These are phyloP conservation scores for Colletotrichum costaricense DNA, from an alignment of 2,329 filamentous ascomycete species.

Conservation along the genomic window DNA sequence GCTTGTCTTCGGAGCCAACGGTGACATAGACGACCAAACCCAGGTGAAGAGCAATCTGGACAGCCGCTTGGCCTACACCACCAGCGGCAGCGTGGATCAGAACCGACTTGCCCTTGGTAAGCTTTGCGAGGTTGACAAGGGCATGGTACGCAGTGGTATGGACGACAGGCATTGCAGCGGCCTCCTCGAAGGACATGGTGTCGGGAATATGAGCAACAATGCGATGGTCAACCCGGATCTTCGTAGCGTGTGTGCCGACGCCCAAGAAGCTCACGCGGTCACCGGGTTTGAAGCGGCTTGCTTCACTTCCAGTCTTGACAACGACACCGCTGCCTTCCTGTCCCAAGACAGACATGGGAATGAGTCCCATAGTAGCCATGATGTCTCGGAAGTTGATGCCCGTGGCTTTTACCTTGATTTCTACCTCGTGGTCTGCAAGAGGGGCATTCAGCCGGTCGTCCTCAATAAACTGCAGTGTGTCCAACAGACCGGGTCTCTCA, in stretches of 20 bases:
- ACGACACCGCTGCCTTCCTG: constrained; percentile 43
- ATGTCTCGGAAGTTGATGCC: constrained; percentile 52
- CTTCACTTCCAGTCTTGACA: constrained; percentile 35
- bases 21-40: constrained; percentile 49
- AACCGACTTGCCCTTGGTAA: constrained; percentile 39
- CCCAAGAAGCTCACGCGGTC: constrained; percentile 34
- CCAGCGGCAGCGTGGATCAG: constrained; percentile 44
- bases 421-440: constrained; percentile 40
- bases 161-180: constrained; percentile 43
- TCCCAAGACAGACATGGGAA: constrained; percentile 38
- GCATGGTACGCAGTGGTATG: constrained; percentile 47
- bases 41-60: constrained; percentile 41
- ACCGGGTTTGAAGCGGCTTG: constrained; percentile 22
- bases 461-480: constrained; percentile 43
- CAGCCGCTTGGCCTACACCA: constrained; percentile 42
- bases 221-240: background rate
- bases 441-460: constrained; percentile 37
- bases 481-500: constrained; percentile 41
- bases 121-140: constrained; percentile 43
- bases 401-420: constrained; percentile 44
- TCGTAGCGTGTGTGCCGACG: background rate
- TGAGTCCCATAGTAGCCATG: constrained; percentile 42
- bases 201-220: constrained; percentile 46
- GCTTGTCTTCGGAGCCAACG: constrained; percentile 45
- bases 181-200: constrained; percentile 47